Base-by-base conservation (phyloP, 495 filamentous ascomycete genomes). In the Neurospora hispaniola region DNA sequence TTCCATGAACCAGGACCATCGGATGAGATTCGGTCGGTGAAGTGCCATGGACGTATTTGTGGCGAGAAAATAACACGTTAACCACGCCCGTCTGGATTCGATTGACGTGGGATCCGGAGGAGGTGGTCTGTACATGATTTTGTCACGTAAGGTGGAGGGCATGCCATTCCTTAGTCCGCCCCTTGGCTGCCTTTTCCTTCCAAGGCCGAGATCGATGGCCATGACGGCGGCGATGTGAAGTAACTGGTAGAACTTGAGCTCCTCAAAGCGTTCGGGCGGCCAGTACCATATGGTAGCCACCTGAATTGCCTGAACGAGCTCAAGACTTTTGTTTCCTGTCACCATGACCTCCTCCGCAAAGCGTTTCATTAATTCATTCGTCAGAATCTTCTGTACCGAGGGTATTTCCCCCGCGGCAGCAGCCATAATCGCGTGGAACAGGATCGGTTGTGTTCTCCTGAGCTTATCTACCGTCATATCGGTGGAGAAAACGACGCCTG, bases 221-320 rank as follows among this genome's bases (percentile, higher is more conserved):
- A 98, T 91, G 44, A 92, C 84, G 42, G 93, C 91, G 8, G 94
- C 93, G 70, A 94, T 87, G 76, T 97, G 92, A 38, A 93, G 89
- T 71, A 96, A 84, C 81, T 95, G 92, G 80, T 96, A 96, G 78
- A 95, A 97, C 77, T 96, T 96, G 75, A 96, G 86, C 81, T 97
- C 92, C 72, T 97, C 93, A 69, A 90, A 91, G 71, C 90, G 86
- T 71, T 94, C 91, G 2, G 94, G 93, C 20, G 93, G 92, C 75
- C 88, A 90, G 76, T 97, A 97, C 92, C 93, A 97, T 35, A 91
- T 85, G 18, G 88, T 88, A 38, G 85, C 83, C 27, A 97, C 82
- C 42, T 93, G 84, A 12, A 98, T 80, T 1, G 93, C 88, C 82
- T 98, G 94, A 12, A 97, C 88, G 2, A 98, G 81, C 76, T 98